These are phyloP conservation scores for Scedosporium apiospermum DNA, from an alignment of 2,329 filamentous ascomycete genomes.

Conservation along the genomic window DNA sequence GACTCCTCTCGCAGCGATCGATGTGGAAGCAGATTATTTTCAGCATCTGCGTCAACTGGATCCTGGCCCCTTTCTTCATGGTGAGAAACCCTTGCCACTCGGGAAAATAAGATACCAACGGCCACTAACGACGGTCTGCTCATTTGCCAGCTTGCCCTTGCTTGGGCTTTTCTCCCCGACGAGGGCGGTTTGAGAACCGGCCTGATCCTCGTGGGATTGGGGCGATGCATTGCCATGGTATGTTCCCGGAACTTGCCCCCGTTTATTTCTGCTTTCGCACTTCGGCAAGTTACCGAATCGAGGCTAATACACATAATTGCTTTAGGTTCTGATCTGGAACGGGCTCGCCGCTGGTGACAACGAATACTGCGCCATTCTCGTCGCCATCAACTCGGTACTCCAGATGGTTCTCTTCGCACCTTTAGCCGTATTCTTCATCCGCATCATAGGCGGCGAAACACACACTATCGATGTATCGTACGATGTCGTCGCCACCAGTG, in stretches of 20 bases:
- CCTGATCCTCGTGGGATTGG: constrained; percentile 73
- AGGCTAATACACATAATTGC: no score
- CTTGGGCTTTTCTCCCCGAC: constrained; percentile 60
- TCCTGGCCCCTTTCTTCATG: constrained; percentile 76
- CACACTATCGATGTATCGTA: constrained; percentile 40
- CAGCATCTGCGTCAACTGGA: constrained; percentile 72
- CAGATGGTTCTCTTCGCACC: constrained; percentile 68
- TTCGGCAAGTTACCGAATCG: no score
- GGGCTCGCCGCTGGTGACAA: constrained; percentile 58
- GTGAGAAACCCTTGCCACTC: constrained; percentile 26
- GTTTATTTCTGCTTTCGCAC: no score
- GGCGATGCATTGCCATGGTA: constrained; percentile 84
- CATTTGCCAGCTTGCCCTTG: constrained; percentile 44
- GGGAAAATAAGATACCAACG: no score
- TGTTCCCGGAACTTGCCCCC: no score
- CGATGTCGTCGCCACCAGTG: constrained; percentile 62
- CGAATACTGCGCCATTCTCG: constrained; percentile 76
- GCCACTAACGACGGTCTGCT: neutral
- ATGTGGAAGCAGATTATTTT: constrained; percentile 76
- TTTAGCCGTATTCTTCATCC: constrained; percentile 59
- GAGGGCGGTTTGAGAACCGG: constrained; percentile 50
- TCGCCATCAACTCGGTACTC: constrained; percentile 66
- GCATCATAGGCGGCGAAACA: constrained; percentile 50
- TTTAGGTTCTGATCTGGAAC: constrained; percentile 58
- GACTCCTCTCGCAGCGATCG: constrained; percentile 47